These are phyloP conservation scores for Volvariella volvacea DNA, from an alignment of 1,284 basidiomycete species.

Conservation along the genomic window DNA sequence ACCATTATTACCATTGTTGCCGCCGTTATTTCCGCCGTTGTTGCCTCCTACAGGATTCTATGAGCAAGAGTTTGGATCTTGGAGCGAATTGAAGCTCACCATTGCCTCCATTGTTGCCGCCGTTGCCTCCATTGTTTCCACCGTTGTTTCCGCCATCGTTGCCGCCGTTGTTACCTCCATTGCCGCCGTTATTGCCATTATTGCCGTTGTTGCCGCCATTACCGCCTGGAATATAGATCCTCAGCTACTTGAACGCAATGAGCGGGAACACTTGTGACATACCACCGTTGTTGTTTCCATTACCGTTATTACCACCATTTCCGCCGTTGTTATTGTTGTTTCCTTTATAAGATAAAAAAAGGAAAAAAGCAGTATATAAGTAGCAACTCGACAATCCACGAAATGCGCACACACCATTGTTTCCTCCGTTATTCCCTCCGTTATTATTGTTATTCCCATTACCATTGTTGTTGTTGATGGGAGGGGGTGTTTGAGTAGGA, in stretches of 20 bases:
- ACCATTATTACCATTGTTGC: too few relatives aligned
- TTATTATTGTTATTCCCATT: constrained; percentile 6
- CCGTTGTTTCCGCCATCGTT: constrained; percentile 16
- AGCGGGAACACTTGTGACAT: not conserved
- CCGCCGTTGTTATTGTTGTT: constrained; percentile 11
- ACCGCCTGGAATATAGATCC: not conserved
- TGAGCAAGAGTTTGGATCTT: too few relatives aligned
- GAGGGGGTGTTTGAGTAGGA: constrained; percentile 2
- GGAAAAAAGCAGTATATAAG: too few relatives aligned
- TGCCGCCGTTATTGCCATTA: too few relatives aligned
- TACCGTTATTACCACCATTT: constrained; percentile 10
- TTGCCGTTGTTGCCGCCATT: constrained; percentile 9
- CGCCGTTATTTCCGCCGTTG: constrained; percentile 1
- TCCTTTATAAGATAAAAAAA: too few relatives aligned
- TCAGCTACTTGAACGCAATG: not conserved
- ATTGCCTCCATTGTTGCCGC: constrained; percentile 10
- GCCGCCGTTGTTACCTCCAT: constrained; percentile 8
- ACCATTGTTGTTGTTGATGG: constrained; percentile 6
- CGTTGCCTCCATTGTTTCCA: constrained; percentile 8
- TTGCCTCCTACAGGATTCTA: too few relatives aligned
- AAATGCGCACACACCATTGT: constrained; percentile 2
- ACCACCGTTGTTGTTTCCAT: constrained; percentile 9
- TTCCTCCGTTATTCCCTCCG: constrained; percentile 2
- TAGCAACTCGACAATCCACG: too few relatives aligned
- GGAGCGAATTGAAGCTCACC: constrained; percentile 7